A percentile compares a stretch with the other conserved stretches of the same genome.
Conservation (phyloP, 148 eudicot species). For the Chenopodium quinoa region DNA sequence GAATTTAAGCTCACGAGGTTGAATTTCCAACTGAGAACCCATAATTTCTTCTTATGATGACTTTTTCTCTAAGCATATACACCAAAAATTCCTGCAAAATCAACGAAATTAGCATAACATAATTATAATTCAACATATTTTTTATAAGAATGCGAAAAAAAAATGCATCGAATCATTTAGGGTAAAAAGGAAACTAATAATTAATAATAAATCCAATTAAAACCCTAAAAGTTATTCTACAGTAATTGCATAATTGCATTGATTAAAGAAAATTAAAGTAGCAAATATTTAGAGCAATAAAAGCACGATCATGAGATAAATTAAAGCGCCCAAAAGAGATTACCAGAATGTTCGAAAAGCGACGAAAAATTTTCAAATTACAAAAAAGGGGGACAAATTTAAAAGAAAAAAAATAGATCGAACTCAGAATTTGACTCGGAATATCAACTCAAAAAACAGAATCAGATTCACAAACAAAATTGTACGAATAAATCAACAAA, state of each 20-base stretch:
- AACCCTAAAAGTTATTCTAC: background rate
- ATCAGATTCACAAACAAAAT: background rate
- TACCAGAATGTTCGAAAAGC: slow-evolving; percentile 15
- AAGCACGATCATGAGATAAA: slow-evolving; percentile 16
- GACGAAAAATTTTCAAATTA: background rate
- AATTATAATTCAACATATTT: background rate
- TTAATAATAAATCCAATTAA: background rate
- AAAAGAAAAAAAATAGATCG: too few relatives aligned
- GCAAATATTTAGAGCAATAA: slow-evolving; percentile 17
- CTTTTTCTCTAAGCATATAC: slow-evolving; percentile 1
- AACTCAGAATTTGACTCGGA: too few relatives aligned
- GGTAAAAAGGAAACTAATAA: background rate
- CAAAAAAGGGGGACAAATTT: too few relatives aligned
- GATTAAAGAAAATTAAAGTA: background rate
- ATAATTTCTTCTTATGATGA: slow-evolving; percentile 29
- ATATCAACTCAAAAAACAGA: background rate
- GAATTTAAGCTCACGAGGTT: slow-evolving; percentile 59
- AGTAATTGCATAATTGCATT: background rate
- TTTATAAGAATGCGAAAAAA: background rate
- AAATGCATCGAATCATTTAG: slow-evolving; percentile 18
- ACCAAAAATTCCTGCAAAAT: slow-evolving; percentile 23
- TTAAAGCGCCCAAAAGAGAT: slow-evolving; percentile 1
- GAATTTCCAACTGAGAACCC: slow-evolving; percentile 59
- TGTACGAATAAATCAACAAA: background rate
- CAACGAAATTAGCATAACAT: background rate